phyloP scores from a whole-genome alignment of 371 early-diverging fungal genomes.

The Mucor mucedo region DNA sequence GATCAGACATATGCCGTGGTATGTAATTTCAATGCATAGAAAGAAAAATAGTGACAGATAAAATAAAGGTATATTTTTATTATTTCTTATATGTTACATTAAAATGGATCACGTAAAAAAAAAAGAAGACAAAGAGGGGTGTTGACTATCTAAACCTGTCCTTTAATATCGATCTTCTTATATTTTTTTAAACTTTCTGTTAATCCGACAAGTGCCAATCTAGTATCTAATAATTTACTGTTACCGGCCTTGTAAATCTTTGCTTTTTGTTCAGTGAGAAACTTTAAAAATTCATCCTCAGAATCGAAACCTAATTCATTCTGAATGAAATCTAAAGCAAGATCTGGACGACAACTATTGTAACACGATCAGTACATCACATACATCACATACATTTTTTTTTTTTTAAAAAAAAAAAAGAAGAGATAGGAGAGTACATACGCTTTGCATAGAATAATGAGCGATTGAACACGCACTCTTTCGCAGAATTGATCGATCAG shows the following conservation, averaged over 20 bases:
- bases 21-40: constrained; percentile 42
- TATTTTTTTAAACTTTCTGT: constrained; percentile 63
- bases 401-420: no score
- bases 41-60: background rate
- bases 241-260: constrained; percentile 15
- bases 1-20: constrained; percentile 54
- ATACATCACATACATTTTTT: no score
- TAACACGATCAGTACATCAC: background rate
- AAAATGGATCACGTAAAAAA: no score
- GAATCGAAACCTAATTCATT: constrained; percentile 59
- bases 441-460: constrained; percentile 70
- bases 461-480: constrained; percentile 80
- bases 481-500: constrained; percentile 90
- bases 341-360: constrained; percentile 37
- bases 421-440: constrained; percentile 40
- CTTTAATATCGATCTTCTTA: constrained; percentile 77
- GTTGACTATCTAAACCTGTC: constrained; percentile 36
- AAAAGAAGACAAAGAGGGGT: no score
- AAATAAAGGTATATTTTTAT: no score
- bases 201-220: constrained; percentile 54
- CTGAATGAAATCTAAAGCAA: constrained; percentile 49
- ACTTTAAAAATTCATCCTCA: constrained; percentile 46
- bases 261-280: constrained; percentile 48
- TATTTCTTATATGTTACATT: no score
- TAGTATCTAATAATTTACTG: constrained; percentile 54